Percentiles rank a stretch among this genome's conserved stretches.
Evolutionary conservation across 78 protist species (phyloP).

Genomic region (Dictyostelium citrinum): DNA sequence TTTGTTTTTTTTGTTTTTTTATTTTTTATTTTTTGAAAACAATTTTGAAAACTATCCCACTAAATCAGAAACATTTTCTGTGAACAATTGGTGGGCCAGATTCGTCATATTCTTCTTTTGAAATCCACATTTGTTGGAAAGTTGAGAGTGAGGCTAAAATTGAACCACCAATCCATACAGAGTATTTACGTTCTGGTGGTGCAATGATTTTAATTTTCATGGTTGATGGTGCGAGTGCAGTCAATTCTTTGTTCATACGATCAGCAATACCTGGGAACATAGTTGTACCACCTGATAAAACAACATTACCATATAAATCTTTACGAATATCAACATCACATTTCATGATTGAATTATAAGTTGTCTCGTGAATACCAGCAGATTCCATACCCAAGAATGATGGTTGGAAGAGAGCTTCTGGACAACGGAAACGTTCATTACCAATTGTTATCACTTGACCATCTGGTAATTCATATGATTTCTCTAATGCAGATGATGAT

Average conservation of each 20-base stretch:
- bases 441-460: constrained; percentile 82
- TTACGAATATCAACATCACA: constrained; percentile 93
- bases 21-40: too few relatives aligned
- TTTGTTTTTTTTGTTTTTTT: too few relatives aligned
- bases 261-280: constrained; percentile 87
- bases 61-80: constrained; percentile 88
- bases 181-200: constrained; percentile 95
- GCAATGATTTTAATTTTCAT: constrained; percentile 92
- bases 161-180: constrained; percentile 98
- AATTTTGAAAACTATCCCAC: too few relatives aligned
- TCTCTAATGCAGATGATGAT: constrained; percentile 19
- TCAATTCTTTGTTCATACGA: constrained; percentile 77
- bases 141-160: constrained; percentile 93
- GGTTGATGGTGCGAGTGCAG: constrained; percentile 90
- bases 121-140: constrained; percentile 95
- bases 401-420: constrained; percentile 93
- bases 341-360: constrained; percentile 87
- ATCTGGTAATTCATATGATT: constrained; percentile 70
- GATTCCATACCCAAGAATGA: constrained; percentile 82
- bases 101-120: constrained; percentile 94
- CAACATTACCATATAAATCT: constrained; percentile 90
- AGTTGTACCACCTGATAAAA: constrained; percentile 95
- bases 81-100: constrained; percentile 90
- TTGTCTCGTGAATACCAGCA: constrained; percentile 62
- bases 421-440: constrained; percentile 84